phyloP scores from a whole-genome alignment of 2,329 filamentous ascomycete genomes.

The Monilinia fructigena region DNA sequence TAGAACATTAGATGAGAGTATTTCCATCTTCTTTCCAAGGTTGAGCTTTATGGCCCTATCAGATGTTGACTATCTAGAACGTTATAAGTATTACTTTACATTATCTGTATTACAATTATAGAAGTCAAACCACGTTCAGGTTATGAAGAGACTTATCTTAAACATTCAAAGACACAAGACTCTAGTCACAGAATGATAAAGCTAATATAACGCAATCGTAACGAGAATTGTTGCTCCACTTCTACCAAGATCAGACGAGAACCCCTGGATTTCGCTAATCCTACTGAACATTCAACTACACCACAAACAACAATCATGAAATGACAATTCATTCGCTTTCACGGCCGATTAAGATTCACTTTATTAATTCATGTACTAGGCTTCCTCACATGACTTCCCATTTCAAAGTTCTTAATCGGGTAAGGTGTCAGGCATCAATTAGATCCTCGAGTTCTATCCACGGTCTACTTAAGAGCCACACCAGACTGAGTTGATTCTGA shows the following conservation, averaged over 20 bases:
- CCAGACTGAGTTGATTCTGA: background rate
- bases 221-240: too few relatives aligned
- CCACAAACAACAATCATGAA: background rate
- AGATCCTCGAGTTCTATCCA: background rate
- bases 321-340: background rate
- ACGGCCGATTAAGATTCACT: background rate
- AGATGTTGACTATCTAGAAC: too few relatives aligned
- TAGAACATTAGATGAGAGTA: too few relatives aligned
- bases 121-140: too few relatives aligned
- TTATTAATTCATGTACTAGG: background rate
- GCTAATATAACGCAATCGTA: too few relatives aligned
- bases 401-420: background rate
- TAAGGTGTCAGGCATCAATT: background rate
- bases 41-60: too few relatives aligned
- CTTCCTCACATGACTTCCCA: background rate
- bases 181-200: too few relatives aligned
- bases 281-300: background rate
- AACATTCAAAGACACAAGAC: too few relatives aligned
- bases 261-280: slow-evolving; percentile 11
- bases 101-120: too few relatives aligned
- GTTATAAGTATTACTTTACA: too few relatives aligned
- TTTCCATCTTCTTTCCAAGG: too few relatives aligned
- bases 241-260: background rate
- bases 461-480: background rate
- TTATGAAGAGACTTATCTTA: too few relatives aligned